phyloP scores from a whole-genome alignment of 805 yeast genomes.

The Cyberlindnera lachancei region DNA sequence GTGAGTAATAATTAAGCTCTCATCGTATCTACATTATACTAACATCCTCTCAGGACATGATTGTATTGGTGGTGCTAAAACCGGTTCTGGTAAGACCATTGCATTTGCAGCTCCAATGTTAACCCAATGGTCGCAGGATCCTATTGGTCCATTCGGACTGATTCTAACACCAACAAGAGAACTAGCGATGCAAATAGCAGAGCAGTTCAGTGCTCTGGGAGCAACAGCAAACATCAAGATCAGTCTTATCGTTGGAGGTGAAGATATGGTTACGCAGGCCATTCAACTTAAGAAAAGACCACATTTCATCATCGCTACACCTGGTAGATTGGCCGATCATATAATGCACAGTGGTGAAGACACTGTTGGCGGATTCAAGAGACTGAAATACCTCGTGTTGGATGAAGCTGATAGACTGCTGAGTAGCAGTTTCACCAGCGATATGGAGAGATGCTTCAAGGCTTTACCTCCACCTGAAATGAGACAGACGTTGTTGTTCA shows the following conservation, averaged over 20 bases:
- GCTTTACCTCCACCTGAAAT: slow-evolving; percentile 62
- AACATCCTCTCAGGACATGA: slow-evolving; percentile 43
- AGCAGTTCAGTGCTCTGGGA: slow-evolving; percentile 91
- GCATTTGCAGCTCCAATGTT: slow-evolving; percentile 98
- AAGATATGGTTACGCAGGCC: slow-evolving; percentile 85
- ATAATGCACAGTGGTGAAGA: slow-evolving; percentile 84
- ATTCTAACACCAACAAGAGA: slow-evolving; percentile 91
- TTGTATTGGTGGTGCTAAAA: slow-evolving; percentile 97
- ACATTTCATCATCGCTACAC: slow-evolving; percentile 94
- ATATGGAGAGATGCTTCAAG: slow-evolving; percentile 63
- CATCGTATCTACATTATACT: neutral
- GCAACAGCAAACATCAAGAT: slow-evolving; percentile 79
- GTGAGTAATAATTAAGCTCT: slow-evolving; percentile 14
- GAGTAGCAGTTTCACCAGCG: slow-evolving; percentile 76
- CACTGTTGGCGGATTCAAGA: slow-evolving; percentile 66
- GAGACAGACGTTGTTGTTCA: slow-evolving; percentile 85
- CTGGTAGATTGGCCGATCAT: slow-evolving; percentile 94
- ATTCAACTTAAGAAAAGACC: slow-evolving; percentile 75
- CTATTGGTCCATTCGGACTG: slow-evolving; percentile 85
- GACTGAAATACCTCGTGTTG: slow-evolving; percentile 74
- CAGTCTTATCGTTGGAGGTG: slow-evolving; percentile 90
- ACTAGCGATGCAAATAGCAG: slow-evolving; percentile 93
- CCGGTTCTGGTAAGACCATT: slow-evolving; percentile 96
- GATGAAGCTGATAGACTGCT: slow-evolving; percentile 92
- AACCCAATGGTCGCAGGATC: slow-evolving; percentile 91